phyloP scores from a whole-genome alignment of 2,329 filamentous ascomycete genomes.

The Clarireedia monteithiana region DNA sequence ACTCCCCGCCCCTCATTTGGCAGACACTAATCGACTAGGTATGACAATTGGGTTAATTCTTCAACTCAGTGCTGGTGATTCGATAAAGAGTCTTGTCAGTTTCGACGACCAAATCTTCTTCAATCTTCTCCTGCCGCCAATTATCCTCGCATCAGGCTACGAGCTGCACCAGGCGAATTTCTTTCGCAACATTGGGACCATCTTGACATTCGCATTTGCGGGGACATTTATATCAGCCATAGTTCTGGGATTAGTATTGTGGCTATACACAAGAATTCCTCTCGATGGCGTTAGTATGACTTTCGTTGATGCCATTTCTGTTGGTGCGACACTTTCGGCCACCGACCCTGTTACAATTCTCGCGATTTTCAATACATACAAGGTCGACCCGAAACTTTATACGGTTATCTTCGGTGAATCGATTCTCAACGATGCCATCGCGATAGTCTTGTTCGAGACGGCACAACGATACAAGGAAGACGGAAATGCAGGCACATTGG shows the following conservation, averaged over 20 bases:
- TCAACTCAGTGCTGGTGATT: slow-evolving; percentile 70
- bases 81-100: slow-evolving; percentile 82
- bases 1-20: neutral
- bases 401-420: slow-evolving; percentile 98
- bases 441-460: slow-evolving; percentile 97
- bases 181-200: slow-evolving; percentile 96
- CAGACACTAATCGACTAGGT: slow-evolving; percentile 41
- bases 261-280: slow-evolving; percentile 79
- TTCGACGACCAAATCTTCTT: slow-evolving; percentile 99
- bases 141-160: slow-evolving; percentile 94
- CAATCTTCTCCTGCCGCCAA: slow-evolving; percentile 95
- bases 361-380: slow-evolving; percentile 98
- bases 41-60: slow-evolving; percentile 93
- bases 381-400: slow-evolving; percentile 97
- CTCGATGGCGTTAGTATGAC: slow-evolving; percentile 78
- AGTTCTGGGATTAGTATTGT: slow-evolving; percentile 85
- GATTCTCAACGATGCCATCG: slow-evolving; percentile 95
- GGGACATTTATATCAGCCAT: slow-evolving; percentile 95
- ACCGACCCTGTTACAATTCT: slow-evolving; percentile 97
- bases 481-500: slow-evolving; percentile 59
- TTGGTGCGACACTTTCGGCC: slow-evolving; percentile 91
- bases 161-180: slow-evolving; percentile 98
- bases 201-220: slow-evolving; percentile 93
- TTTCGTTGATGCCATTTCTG: slow-evolving; percentile 93
- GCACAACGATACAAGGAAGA: slow-evolving; percentile 86